These are phyloP conservation scores for Aspergillus heteromorphus DNA, from an alignment of 495 filamentous ascomycete genomes.

Conservation along the genomic window DNA sequence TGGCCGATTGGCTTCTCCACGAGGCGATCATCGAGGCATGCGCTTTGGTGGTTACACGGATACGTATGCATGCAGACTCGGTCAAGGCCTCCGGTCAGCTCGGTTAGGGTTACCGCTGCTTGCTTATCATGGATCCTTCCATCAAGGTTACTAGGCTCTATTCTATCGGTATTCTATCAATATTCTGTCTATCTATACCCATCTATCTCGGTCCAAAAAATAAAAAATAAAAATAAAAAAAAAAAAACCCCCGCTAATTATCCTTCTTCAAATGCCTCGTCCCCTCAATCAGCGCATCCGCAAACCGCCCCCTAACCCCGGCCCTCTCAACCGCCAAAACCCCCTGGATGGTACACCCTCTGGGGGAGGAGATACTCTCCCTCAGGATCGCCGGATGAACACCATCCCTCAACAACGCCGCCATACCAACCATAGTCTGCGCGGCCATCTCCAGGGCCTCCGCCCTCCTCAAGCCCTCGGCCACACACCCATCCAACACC, in stretches of 20 bases:
- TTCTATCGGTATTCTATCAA: neutral
- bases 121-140: neutral
- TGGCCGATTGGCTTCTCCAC: neutral
- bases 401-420: constrained; percentile 26
- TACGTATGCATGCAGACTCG: neutral
- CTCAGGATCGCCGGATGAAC: constrained; percentile 28
- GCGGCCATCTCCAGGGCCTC: constrained; percentile 33
- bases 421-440: constrained; percentile 28
- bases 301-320: constrained; percentile 22
- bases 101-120: constrained; percentile 5
- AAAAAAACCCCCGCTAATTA: no score
- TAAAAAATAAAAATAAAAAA: no score
- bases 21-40: neutral
- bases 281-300: constrained; percentile 15
- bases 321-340: constrained; percentile 29
- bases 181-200: neutral
- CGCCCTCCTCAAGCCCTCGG: constrained; percentile 27
- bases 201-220: no score
- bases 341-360: constrained; percentile 33
- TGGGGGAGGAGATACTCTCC: constrained; percentile 34
- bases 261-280: constrained; percentile 13
- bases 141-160: neutral
- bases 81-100: neutral
- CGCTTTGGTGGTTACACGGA: no score
- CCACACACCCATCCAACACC: constrained; percentile 35